Conservation (phyloP, 2,329 filamentous ascomycete species). For the Ceratocystis destructans region DNA sequence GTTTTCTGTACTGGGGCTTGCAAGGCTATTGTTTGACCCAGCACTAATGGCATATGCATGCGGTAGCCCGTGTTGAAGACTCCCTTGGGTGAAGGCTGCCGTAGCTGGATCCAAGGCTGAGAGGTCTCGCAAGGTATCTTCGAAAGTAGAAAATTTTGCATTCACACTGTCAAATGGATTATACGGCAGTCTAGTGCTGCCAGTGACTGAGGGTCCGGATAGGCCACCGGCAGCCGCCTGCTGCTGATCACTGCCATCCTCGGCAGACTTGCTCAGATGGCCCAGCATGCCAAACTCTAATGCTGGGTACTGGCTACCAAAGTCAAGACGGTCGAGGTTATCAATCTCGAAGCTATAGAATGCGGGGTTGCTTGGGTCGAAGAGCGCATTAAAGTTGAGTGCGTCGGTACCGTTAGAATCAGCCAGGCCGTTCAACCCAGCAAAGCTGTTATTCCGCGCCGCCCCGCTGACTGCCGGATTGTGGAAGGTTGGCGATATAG, state of each 20-base stretch:
- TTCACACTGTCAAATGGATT: slow-evolving; percentile 9
- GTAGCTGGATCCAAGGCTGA: slow-evolving; percentile 37
- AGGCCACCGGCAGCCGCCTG: slow-evolving; percentile 29
- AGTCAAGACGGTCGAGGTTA: slow-evolving; percentile 55
- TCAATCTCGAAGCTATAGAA: slow-evolving; percentile 94
- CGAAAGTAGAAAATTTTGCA: slow-evolving; percentile 31
- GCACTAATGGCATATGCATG: slow-evolving; percentile 53
- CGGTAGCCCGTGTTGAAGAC: slow-evolving; percentile 47
- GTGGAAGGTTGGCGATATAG: slow-evolving; percentile 61
- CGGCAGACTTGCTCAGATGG: slow-evolving; percentile 55
- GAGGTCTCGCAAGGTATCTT: slow-evolving; percentile 40
- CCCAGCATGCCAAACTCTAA: slow-evolving; percentile 93
- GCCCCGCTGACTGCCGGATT: slow-evolving; percentile 20
- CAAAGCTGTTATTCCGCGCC: slow-evolving; percentile 33
- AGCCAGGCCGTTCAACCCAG: slow-evolving; percentile 36
- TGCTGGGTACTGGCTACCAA: slow-evolving; percentile 90
- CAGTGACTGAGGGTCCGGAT: neutral
- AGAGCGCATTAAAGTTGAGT: slow-evolving; percentile 48
- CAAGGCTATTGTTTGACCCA: slow-evolving; percentile 42
- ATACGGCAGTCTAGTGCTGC: neutral
- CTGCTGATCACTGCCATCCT: slow-evolving; percentile 22
- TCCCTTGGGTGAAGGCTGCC: slow-evolving; percentile 40
- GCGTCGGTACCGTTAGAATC: slow-evolving; percentile 36
- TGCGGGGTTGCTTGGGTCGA: slow-evolving; percentile 83
- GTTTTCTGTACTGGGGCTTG: slow-evolving; percentile 51